Evolutionary conservation across 2,329 filamentous ascomycete genomes (phyloP).

Genomic region (Claviceps humidiphila): DNA sequence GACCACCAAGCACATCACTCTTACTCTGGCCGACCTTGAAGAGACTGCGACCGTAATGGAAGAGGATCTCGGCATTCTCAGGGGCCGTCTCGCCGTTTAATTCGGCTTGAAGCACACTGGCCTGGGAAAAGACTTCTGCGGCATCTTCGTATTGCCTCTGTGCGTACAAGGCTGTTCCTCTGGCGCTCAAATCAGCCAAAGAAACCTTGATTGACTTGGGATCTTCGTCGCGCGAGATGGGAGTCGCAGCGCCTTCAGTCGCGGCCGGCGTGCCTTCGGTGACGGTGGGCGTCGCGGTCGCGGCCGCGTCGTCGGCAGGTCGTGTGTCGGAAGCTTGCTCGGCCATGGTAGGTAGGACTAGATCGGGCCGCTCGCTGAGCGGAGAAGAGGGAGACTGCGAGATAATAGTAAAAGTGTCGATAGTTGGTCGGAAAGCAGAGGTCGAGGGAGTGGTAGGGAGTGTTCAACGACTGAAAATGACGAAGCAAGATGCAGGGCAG

Average conservation of each 20-base stretch:
- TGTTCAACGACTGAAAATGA: background rate
- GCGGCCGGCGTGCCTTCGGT: conserved; percentile 7
- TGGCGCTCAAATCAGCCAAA: conserved; percentile 64
- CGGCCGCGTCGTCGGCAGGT: conserved; percentile 7
- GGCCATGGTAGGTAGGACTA: conserved; percentile 10
- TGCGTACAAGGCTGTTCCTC: conserved; percentile 73
- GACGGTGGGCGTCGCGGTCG: background rate
- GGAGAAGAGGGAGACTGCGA: background rate
- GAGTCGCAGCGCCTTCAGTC: conserved; percentile 10
- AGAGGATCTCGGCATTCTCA: conserved; percentile 86
- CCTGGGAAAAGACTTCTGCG: conserved; percentile 75
- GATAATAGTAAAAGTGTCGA: background rate
- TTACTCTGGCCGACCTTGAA: conserved; percentile 91
- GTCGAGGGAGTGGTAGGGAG: background rate
- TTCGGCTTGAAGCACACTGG: conserved; percentile 78
- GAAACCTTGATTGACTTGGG: conserved; percentile 44
- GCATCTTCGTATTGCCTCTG: conserved; percentile 81
- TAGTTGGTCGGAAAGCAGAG: background rate
- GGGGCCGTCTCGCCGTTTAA: conserved; percentile 85
- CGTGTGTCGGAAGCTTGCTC: conserved; percentile 11
- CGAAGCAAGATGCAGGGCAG: background rate
- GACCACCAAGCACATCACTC: conserved; percentile 84
- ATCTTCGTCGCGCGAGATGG: conserved; percentile 26
- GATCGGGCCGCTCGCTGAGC: background rate
- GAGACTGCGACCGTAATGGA: conserved; percentile 83